Evolutionary conservation across 805 yeast genomes (phyloP).

Genomic region (Suhomyces xylopsoci): DNA sequence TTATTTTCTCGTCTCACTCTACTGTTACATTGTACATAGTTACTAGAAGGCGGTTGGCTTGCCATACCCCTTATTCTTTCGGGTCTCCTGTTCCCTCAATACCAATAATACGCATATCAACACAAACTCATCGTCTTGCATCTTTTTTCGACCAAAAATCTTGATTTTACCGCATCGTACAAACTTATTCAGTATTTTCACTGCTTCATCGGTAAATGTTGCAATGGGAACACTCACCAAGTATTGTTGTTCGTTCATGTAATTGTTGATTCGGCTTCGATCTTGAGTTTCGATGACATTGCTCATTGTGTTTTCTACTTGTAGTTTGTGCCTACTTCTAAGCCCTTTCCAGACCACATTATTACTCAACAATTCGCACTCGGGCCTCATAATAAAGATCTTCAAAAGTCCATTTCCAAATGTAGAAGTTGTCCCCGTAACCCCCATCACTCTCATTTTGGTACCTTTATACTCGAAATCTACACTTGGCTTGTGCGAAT

Average conservation of each 20-base stretch:
- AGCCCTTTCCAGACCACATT: constrained; percentile 13
- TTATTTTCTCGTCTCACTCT: not conserved
- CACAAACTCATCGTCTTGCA: constrained; percentile 19
- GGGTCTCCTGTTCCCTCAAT: constrained; percentile 30
- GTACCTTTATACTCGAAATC: constrained; percentile 26
- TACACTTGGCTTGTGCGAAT: constrained; percentile 28
- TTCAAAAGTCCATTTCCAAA: constrained; percentile 32
- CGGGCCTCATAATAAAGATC: constrained; percentile 17
- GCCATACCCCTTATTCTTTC: constrained; percentile 29
- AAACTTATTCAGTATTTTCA: constrained; percentile 17
- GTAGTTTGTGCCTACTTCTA: constrained; percentile 6
- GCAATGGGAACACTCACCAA: constrained; percentile 28
- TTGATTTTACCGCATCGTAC: constrained; percentile 22
- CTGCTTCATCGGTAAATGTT: constrained; percentile 26
- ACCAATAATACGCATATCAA: constrained; percentile 24
- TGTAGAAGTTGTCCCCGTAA: constrained; percentile 33
- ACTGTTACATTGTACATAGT: not conserved
- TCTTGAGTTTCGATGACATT: constrained; percentile 20
- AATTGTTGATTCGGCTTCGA: constrained; percentile 16
- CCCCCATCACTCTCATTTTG: constrained; percentile 29
- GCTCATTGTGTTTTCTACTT: constrained; percentile 15
- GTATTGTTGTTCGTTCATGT: constrained; percentile 15
- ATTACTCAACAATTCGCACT: constrained; percentile 20
- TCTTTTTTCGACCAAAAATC: constrained; percentile 12
- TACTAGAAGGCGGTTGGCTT: not conserved